Evolutionary conservation across 257 asterid genomes (phyloP), one percentile per base, ranked within the genome.

Genomic region (Capsicum pubescens): DNA sequence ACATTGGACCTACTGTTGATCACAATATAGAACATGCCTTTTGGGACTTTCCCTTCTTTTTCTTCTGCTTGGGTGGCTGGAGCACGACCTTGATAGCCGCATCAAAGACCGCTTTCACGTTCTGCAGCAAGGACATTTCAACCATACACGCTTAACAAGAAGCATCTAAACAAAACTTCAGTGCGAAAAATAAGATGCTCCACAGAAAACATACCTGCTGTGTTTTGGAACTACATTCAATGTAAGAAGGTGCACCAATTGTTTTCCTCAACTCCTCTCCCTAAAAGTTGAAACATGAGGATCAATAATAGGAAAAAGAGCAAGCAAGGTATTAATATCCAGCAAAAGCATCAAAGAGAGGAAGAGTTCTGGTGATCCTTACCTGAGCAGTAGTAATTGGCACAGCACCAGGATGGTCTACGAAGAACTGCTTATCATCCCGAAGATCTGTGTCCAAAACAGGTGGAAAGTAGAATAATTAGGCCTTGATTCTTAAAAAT

Each of bases 361-460:
- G 50, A 79, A 83, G 74, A 57, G 48, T 54, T 26, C 8, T 70
- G 5, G 59, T 16, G 44, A 52, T 69, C 70, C 84, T 83, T 87
- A 94, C 99, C 94, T 95, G 99, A 78, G 95, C 98, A 68, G 94
- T 80, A 80, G 95, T 87, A 87, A 95, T 95, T 82, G 98, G 97
- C 71, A 90, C 97, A 85, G 99, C 95, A 83, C 98, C 98, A 86
- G 98, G 98, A 89, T 95, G 98, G 91, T 93, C 98, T 16, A 88
- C 52, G 32, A 95, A 91, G 93, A 91, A 95, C 82, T 95, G 98
- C 91, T 94, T 90, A 87, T 95, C 99, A 87, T 94, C 99, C 83
- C 99, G 93, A 87, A 95, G 98, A 94, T 95, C 99, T 95, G 92
- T 84, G 84, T 81, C 39, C 84, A 87, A 52, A 21, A 35, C 44